These are phyloP conservation scores for Macadamia integrifolia DNA, from an alignment of 164 flowering plant species.

Conservation along the genomic window DNA sequence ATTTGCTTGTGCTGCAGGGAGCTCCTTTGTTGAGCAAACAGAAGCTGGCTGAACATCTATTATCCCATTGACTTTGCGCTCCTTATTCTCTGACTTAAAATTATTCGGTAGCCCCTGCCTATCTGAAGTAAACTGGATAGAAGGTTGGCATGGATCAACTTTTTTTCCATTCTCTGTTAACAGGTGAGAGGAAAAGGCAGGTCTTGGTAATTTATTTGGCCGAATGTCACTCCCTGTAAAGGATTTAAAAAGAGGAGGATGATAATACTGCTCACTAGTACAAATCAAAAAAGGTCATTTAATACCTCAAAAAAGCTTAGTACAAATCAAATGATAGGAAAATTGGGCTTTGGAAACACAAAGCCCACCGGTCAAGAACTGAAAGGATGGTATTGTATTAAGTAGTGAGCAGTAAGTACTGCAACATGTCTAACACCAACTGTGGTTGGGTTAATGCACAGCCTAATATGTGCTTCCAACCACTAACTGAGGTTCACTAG, in stretches of 20 bases:
- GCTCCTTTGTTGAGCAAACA: constrained; percentile 9
- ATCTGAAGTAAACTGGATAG: constrained; percentile 19
- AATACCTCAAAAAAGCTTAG: neutral
- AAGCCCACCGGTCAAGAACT: neutral
- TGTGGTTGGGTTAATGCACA: neutral
- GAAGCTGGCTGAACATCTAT: constrained; percentile 29
- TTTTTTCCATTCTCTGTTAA: constrained; percentile 41
- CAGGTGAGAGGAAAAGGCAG: constrained; percentile 29
- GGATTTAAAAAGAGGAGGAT: constrained; percentile 9
- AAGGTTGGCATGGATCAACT: constrained; percentile 30
- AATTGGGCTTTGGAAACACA: neutral
- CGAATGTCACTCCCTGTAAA: constrained; percentile 42
- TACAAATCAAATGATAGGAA: neutral
- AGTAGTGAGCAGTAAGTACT: constrained; percentile 2
- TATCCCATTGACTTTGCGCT: constrained; percentile 43
- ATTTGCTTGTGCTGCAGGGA: constrained; percentile 13
- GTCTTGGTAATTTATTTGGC: constrained; percentile 48
- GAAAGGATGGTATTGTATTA: neutral
- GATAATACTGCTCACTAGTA: constrained; percentile 10
- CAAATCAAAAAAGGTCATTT: neutral
- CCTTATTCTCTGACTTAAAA: constrained; percentile 33
- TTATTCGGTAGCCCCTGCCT: constrained; percentile 24
- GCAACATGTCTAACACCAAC: neutral
- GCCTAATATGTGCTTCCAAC: constrained; percentile 1
- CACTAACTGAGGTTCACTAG: constrained; percentile 2